Evolutionary conservation across 2,329 filamentous ascomycete genomes (phyloP).

Genomic region (Bipolaris victoriae): DNA sequence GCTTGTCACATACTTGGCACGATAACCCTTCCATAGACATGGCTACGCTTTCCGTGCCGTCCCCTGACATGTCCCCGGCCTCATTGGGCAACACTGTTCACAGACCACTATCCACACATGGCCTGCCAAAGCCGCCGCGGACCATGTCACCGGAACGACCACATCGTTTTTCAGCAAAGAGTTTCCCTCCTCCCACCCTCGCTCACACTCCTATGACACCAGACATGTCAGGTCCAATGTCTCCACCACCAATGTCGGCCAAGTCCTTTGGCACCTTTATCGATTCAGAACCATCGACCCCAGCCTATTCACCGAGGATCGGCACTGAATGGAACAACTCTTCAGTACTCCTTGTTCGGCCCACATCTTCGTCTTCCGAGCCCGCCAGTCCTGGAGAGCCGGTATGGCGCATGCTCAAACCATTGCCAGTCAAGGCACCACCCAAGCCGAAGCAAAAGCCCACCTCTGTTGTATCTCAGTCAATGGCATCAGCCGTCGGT

Average conservation of each 20-base stretch:
- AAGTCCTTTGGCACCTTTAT: slow-evolving; percentile 46
- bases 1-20: slow-evolving; percentile 14
- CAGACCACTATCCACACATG: slow-evolving; percentile 41
- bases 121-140: slow-evolving; percentile 42
- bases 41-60: slow-evolving; percentile 33
- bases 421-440: slow-evolving; percentile 24
- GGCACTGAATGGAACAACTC: slow-evolving; percentile 37
- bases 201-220: slow-evolving; percentile 30
- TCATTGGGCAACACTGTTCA: slow-evolving; percentile 31
- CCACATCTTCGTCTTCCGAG: slow-evolving; percentile 35
- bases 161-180: slow-evolving; percentile 38
- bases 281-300: slow-evolving; percentile 48
- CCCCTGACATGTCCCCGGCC: slow-evolving; percentile 29
- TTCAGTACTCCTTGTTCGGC: slow-evolving; percentile 37
- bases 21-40: slow-evolving; percentile 16
- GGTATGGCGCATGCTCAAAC: slow-evolving; percentile 42
- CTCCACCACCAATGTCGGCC: slow-evolving; percentile 44
- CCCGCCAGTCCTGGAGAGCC: slow-evolving; percentile 39
- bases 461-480: not conserved
- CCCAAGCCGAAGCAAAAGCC: slow-evolving; percentile 13
- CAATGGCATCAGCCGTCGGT: slow-evolving; percentile 15
- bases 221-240: slow-evolving; percentile 33
- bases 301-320: slow-evolving; percentile 42
- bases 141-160: slow-evolving; percentile 36
- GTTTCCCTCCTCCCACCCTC: slow-evolving; percentile 23